A percentile compares a stretch with the other conserved stretches of the same genome.
phyloP scores from a whole-genome alignment of 169 alveolate species.

The Eimeria zaria region DNA sequence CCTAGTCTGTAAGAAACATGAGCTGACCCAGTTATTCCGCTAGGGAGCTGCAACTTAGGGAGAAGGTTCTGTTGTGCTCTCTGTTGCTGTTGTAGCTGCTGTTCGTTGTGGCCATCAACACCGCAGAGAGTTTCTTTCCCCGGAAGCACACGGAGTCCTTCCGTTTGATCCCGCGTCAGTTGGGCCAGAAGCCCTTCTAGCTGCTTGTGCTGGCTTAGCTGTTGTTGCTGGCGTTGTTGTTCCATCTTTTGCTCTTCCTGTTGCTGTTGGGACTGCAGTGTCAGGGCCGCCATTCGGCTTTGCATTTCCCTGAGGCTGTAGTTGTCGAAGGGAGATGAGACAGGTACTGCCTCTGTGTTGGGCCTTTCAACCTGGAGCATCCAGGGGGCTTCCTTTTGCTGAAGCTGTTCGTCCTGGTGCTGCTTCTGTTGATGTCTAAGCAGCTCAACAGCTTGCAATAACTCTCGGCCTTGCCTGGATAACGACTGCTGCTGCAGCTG shows the following conservation, averaged over 20 bases:
- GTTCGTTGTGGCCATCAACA: constrained; percentile 12
- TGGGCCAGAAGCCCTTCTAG: constrained; percentile 71
- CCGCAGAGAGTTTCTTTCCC: not conserved
- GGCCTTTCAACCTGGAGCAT: constrained; percentile 35
- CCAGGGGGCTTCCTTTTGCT: constrained; percentile 40
- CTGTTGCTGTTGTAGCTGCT: constrained; percentile 45
- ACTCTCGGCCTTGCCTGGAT: constrained; percentile 64
- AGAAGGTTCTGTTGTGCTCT: constrained; percentile 14
- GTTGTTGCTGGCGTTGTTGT: constrained; percentile 71
- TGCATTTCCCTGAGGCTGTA: constrained; percentile 74
- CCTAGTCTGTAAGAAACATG: constrained; percentile 46
- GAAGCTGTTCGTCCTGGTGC: constrained; percentile 16
- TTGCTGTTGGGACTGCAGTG: constrained; percentile 75
- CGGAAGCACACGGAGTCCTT: constrained; percentile 3
- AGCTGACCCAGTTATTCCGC: constrained; percentile 51
- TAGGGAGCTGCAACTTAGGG: constrained; percentile 68
- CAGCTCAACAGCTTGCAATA: constrained; percentile 60
- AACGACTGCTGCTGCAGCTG: constrained; percentile 73
- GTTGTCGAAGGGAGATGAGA: constrained; percentile 17
- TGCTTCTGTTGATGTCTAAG: constrained; percentile 70
- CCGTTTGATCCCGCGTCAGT: constrained; percentile 42
- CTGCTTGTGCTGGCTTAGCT: constrained; percentile 31
- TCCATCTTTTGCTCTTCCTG: constrained; percentile 23
- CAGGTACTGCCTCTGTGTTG: constrained; percentile 40
- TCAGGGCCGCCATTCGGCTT: constrained; percentile 72